Evolutionary conservation across 148 eudicot genomes (phyloP).

Genomic region (Nepenthes mirabilis): DNA sequence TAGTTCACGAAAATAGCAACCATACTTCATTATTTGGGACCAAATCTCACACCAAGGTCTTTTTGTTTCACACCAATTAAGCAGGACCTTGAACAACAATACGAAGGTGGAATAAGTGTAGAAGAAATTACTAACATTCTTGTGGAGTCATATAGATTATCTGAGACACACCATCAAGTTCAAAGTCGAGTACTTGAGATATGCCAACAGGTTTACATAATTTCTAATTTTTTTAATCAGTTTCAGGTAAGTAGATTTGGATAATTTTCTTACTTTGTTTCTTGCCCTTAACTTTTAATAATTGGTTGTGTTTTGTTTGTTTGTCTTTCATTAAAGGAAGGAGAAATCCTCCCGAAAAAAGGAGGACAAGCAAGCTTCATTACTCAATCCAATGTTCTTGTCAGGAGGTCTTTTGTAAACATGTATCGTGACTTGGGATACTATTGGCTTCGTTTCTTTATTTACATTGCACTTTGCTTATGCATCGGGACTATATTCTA

Average conservation of each 20-base stretch:
- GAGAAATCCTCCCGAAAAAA: slow-evolving; percentile 11
- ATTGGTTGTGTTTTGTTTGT: no score
- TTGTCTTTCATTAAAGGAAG: slow-evolving; percentile 10
- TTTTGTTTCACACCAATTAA: neutral
- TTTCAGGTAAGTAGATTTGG: no score
- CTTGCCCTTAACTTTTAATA: no score
- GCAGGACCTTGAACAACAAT: slow-evolving; percentile 32
- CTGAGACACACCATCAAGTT: slow-evolving; percentile 18
- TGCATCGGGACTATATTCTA: slow-evolving; percentile 15
- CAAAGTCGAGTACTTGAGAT: slow-evolving; percentile 16
- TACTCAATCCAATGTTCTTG: slow-evolving; percentile 33
- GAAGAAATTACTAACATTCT: slow-evolving; percentile 28
- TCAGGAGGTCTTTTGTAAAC: slow-evolving; percentile 41
- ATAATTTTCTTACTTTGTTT: no score
- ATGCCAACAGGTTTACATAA: slow-evolving; percentile 17
- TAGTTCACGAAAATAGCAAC: no score
- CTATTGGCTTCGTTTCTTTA: slow-evolving; percentile 29
- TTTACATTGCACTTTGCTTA: no score
- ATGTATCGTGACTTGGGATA: slow-evolving; percentile 56
- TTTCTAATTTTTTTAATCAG: no score
- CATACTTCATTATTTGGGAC: no score
- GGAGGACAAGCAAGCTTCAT: slow-evolving; percentile 23
- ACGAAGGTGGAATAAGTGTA: slow-evolving; percentile 9
- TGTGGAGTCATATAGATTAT: slow-evolving; percentile 27
- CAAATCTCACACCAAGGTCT: neutral